Conservation (phyloP, 352 stramenopile genomes). For the Phytophthora colocasiae region DNA sequence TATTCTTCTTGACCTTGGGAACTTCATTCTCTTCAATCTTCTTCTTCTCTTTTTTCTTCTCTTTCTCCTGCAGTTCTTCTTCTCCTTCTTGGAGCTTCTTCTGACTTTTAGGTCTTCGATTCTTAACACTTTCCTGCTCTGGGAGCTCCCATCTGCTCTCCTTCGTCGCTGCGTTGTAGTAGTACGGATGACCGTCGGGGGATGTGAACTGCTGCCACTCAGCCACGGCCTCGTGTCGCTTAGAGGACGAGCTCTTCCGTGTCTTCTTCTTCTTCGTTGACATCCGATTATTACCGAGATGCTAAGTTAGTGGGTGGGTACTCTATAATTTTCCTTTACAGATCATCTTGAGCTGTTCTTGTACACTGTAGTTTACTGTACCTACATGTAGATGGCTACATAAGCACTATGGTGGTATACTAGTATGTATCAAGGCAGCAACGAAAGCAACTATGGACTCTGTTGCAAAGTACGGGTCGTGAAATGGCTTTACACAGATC, state of each 20-base stretch:
- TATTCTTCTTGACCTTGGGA: conserved; percentile 1
- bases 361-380: no score
- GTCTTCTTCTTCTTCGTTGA: conserved; percentile 10
- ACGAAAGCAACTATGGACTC: no score
- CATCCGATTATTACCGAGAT: background rate
- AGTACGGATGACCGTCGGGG: conserved; percentile 67
- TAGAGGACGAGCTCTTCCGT: conserved; percentile 12
- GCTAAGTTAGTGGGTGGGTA: no score
- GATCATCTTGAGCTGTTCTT: no score
- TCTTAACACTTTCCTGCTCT: conserved; percentile 17
- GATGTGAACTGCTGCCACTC: conserved; percentile 67
- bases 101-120: conserved; percentile 8
- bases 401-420: no score
- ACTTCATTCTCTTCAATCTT: background rate
- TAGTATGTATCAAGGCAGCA: no score
- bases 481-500: no score
- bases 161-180: conserved; percentile 68
- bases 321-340: no score
- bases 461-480: no score
- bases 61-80: conserved; percentile 9
- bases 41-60: no score
- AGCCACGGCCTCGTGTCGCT: conserved; percentile 15
- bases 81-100: conserved; percentile 15
- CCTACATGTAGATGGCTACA: no score
- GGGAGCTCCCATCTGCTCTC: conserved; percentile 74